Evolutionary conservation across 2,329 filamentous ascomycete genomes (phyloP), one percentile per base, ranked within the genome.

Genomic region (Atkinsonella hypoxylon): DNA sequence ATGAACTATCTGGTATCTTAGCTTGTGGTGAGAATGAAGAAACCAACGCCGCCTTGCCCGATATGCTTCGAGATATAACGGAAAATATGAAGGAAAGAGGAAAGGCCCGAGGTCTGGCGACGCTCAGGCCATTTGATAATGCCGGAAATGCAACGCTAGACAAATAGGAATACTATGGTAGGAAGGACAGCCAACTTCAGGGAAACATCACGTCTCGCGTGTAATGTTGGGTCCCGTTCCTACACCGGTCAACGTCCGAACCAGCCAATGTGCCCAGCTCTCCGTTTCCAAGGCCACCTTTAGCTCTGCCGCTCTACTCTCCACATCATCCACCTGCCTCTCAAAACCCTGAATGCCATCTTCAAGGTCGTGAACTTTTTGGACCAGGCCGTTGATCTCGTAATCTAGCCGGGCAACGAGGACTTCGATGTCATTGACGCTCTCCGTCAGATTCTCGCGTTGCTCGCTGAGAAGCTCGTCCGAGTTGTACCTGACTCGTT

Each of bases 331-430:
- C 1, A 93, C 86, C 64, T 90, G 85, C 46, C 79, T 75, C 65
- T 90, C 87, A 64, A 95, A 94, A 54, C 89, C 85, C 11, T 70
- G 71, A 0, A 95, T 81, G 1, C 86, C 87, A 54, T 89, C 85
- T 61, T 95, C 89, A 9, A 95, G 86, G 61, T 97, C 91, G 59
- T 87, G 78, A 10, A 95, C 84, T 59, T 89, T 89, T 45, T 83
- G 81, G 46, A 82, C 75, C n/a, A 97, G 71, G 15, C 82, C 81
- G 53, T 85, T 80, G 54, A 96, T 83, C 70, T 96, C 91, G 66
- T 97, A 97, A 61, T 97, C 90, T 50, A 97, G 74, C 66, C 90
- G 90, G 18, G 89, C 88, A 2, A 85, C 81, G 39, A 94, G 72
- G 20, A 85, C 78, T 63, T 95, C 89, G 13, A 96, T 75, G 55